These are phyloP conservation scores for Rhypophila decipiens DNA, from an alignment of 495 filamentous ascomycete genomes.

Conservation along the genomic window DNA sequence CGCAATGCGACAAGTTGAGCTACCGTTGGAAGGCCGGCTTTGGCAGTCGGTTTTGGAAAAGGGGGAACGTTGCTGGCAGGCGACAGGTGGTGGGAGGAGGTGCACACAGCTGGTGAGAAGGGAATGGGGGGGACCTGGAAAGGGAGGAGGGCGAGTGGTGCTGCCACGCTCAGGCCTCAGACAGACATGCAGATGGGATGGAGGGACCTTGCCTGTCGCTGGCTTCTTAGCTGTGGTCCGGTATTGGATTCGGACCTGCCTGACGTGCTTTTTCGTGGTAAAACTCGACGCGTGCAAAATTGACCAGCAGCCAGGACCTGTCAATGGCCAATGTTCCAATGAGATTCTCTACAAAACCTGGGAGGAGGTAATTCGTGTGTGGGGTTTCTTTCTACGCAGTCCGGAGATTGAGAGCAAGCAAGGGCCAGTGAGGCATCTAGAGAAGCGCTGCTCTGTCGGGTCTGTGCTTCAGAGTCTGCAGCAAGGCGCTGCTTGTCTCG, in stretches of 20 bases:
- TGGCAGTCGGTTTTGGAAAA: conserved; percentile 19
- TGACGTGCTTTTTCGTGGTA: conserved; percentile 30
- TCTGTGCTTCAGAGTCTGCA: neutral
- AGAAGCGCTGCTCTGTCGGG: conserved; percentile 1
- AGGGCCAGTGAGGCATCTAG: conserved; percentile 5
- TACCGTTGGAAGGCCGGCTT: conserved; percentile 17
- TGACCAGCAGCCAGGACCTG: neutral
- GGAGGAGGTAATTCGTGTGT: no score
- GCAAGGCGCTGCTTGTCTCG: no score
- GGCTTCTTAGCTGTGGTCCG: conserved; percentile 11
- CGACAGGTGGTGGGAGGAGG: conserved; percentile 5
- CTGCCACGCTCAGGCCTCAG: conserved; percentile 25
- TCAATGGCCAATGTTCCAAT: conserved; percentile 10
- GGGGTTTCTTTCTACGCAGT: no score
- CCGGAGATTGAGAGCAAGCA: no score
- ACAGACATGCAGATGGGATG: no score
- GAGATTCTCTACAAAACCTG: no score
- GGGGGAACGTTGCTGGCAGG: conserved; percentile 17
- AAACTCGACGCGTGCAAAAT: conserved; percentile 24
- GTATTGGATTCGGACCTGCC: conserved; percentile 20
- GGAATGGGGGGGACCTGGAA: conserved; percentile 3
- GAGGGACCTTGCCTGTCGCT: no score
- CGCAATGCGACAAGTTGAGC: conserved; percentile 11
- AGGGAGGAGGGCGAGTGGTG: conserved; percentile 19
- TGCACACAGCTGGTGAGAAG: conserved; percentile 8